Base-by-base conservation (phyloP, 495 filamentous ascomycete species). In the Xylaria scruposa region DNA sequence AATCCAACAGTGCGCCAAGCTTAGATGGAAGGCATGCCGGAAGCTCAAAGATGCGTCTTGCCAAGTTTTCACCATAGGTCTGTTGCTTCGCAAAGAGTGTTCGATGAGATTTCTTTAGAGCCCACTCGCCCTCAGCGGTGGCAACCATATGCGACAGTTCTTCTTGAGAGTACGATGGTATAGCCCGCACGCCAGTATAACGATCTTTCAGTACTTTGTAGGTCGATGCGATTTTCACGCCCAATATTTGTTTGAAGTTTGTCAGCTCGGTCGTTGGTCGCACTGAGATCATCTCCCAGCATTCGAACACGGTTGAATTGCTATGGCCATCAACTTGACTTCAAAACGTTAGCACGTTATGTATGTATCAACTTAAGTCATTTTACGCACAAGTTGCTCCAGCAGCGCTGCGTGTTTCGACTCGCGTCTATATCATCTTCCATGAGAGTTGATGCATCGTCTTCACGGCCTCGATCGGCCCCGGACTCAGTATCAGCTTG, bases 251-350 rank as follows among this genome's bases (percentile, higher is more conserved):
- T 42, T 42, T 63, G 44, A 40, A 60, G 31, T 44, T 64, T 4
- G 44, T 53, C 5, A 64, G 68, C 59, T 70, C 68, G 44, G n/a
- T 38, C 1, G 68, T 70, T 21, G 68, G 68, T 8, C 13, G 59
- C n/a, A 70, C 68, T 19, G 59, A 70, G 26, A 70, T 70, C 17
- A 70, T 54, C 59, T 70, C 68, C 68, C 68, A 70, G 29, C 21
- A 10, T 44, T 70, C 68, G 59, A 51, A 54, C 12, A 70, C 59
- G 36, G 46, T 56, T 19, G 44, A 36, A 15, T 47, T 51, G 31
- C 38, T 36, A 49, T 8, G 44, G 33, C 24, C 64, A 31, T 53
- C 44, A 31, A 70, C 10, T 56, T n/a, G 26, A 17, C 68, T 70
- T 36, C 15, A 44, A 29, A 17, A 38, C 5, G 46, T 67, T 42